Evolutionary conservation across 768 basidiomycete species (phyloP).

Genomic region (Sporobolomyces pararoseus): DNA sequence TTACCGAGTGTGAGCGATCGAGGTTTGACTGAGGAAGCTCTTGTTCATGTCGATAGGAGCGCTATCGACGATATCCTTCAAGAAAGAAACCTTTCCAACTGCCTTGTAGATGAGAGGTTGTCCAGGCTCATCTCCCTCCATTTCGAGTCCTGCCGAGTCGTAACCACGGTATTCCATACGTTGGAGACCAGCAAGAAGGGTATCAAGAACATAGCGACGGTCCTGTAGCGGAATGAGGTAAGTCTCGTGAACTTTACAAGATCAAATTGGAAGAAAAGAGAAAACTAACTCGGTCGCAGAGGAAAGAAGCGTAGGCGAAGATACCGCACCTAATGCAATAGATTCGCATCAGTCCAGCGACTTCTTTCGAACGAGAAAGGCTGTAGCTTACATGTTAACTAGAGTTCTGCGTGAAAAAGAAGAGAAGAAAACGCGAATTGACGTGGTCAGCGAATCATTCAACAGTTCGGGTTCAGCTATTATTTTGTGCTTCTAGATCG

Average conservation of each 20-base stretch:
- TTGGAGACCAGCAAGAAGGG: conserved; percentile 82
- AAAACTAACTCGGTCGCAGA: conserved; percentile 80
- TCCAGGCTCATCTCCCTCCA: conserved; percentile 83
- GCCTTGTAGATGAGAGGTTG: conserved; percentile 86
- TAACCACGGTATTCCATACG: conserved; percentile 98
- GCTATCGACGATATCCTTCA: conserved; percentile 80
- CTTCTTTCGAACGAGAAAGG: too few species aligned
- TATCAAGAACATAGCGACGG: conserved; percentile 84
- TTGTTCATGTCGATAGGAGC: conserved; percentile 62
- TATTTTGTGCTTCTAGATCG: too few species aligned
- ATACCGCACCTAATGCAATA: conserved; percentile 72
- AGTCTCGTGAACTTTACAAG: neutral
- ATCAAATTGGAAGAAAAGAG: conserved; percentile 10
- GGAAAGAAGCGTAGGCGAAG: conserved; percentile 90
- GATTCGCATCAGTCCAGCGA: too few species aligned
- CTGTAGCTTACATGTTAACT: conserved; percentile 10
- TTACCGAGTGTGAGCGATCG: conserved; percentile 89
- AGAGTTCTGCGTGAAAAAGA: neutral
- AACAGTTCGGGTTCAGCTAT: neutral
- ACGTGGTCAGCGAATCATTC: conserved; percentile 16
- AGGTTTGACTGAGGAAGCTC: conserved; percentile 77
- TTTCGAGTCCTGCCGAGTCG: conserved; percentile 68
- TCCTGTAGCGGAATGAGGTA: conserved; percentile 55
- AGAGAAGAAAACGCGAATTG: neutral
- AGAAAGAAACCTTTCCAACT: conserved; percentile 91